A percentile compares a stretch with the other conserved stretches of the same genome.
These are phyloP conservation scores for Sporisorium exsertum DNA, from an alignment of 1,284 basidiomycete genomes.

Conservation along the genomic window DNA sequence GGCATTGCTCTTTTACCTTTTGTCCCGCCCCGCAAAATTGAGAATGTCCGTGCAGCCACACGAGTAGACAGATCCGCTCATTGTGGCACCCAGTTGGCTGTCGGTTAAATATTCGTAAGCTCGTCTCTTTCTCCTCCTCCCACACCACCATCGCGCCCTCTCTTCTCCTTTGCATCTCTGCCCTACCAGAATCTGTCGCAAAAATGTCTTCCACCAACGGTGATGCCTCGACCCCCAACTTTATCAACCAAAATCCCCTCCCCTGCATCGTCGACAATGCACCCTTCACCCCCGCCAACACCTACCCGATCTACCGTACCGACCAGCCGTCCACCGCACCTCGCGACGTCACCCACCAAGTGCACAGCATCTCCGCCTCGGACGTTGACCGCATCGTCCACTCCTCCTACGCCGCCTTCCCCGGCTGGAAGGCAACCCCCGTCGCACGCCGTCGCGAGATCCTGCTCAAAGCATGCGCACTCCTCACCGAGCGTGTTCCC, in stretches of 20 bases:
- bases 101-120: background rate
- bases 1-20: background rate
- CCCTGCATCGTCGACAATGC: constrained; percentile 65
- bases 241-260: constrained; percentile 30
- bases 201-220: constrained; percentile 15
- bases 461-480: constrained; percentile 39
- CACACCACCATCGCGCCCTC: background rate
- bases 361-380: constrained; percentile 16
- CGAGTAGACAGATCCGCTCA: too few relatives aligned
- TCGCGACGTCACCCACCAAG: constrained; percentile 39
- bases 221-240: constrained; percentile 18
- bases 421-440: constrained; percentile 47
- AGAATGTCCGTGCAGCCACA: too few relatives aligned
- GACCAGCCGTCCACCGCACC: constrained; percentile 22
- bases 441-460: constrained; percentile 43
- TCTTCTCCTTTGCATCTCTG: background rate
- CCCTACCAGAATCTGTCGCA: background rate
- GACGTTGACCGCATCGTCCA: constrained; percentile 26
- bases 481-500: constrained; percentile 37
- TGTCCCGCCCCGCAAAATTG: background rate
- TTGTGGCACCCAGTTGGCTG: too few relatives aligned
- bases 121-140: background rate
- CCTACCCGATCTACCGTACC: constrained; percentile 57
- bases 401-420: constrained; percentile 32
- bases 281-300: constrained; percentile 41